Evolutionary conservation across 2,329 filamentous ascomycete species (phyloP).

Genomic region (Botrytis cinerea): DNA sequence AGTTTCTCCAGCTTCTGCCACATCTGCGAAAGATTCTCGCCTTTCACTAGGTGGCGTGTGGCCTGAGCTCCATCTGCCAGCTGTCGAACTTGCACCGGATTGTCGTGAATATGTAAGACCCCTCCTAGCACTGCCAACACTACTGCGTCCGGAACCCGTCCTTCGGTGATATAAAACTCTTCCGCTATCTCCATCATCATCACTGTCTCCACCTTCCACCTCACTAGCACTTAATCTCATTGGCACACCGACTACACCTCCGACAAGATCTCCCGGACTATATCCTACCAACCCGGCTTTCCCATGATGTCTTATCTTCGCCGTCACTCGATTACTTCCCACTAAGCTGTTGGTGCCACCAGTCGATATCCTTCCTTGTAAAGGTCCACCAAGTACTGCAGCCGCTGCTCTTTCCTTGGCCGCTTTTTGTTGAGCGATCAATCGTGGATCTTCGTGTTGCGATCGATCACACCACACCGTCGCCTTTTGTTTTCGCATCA

Average conservation of each 20-base stretch:
- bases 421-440: constrained; percentile 78
- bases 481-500: constrained; percentile 95
- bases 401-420: constrained; percentile 84
- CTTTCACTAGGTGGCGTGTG: constrained; percentile 49
- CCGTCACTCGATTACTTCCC: constrained; percentile 59
- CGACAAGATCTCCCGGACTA: constrained; percentile 68
- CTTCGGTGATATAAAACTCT: constrained; percentile 61
- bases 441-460: constrained; percentile 85
- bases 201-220: constrained; percentile 84
- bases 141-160: constrained; percentile 74
- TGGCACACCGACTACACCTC: constrained; percentile 76
- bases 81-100: constrained; percentile 39
- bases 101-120: constrained; percentile 46
- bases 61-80: constrained; percentile 46
- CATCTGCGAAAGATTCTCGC: constrained; percentile 35
- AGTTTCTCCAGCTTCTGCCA: constrained; percentile 36
- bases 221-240: constrained; percentile 93
- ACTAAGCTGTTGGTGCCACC: constrained; percentile 43
- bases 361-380: constrained; percentile 44
- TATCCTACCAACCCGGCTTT: constrained; percentile 78
- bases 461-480: constrained; percentile 98
- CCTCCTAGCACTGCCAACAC: constrained; percentile 45
- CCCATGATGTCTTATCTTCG: constrained; percentile 87
- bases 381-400: constrained; percentile 70
- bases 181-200: constrained; percentile 63